Evolutionary conservation across 2,329 filamentous ascomycete species (phyloP), one percentile per base, ranked within the genome.

Genomic region (Simplicillium sp.): DNA sequence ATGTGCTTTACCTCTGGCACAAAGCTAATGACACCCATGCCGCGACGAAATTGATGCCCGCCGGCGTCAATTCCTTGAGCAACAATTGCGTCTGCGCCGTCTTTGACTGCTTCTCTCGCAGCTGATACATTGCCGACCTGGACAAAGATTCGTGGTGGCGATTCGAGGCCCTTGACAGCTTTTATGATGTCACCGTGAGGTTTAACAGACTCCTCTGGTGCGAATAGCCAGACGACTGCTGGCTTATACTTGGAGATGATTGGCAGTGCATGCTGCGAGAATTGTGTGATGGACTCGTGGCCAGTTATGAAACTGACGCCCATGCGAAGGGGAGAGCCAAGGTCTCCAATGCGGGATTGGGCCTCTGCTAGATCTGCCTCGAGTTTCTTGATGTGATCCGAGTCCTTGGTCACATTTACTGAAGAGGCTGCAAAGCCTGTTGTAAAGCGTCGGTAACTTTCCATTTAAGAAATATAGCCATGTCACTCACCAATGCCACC

Each of bases 151-250:
- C 66, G 65, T 47, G 72, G 62, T 33, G 51, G 59, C 5, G 47
- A 38, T 4, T 50, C 48, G 12, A 57, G 42, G 4, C 14, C 37
- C 43, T 59, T 60, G 25, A 67, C 45, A 3, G 55, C 55, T 37
- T 50, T 44, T 29, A 70, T 58, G 34, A 70, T 61, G 38, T 41
- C 50, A 7, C 43, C 48, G 40, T 65, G 59, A 11, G 63, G 60
- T 13, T 64, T 59, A 15, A 62, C 53, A 13, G 66, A 54, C 5
- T 64, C 60, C 28, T 64, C 59, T 2, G 78, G 77, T 3, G 80
- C 80, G 51, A 84, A 84, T 36, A 85, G 67, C 81, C 81, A 85
- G 8, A 80, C 65, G 1, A 77, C 80, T 3, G 70, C 71, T 2
- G 80, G 78, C 0, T 58, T 59, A 54, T 78, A 70, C 44, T 64